Percentiles rank a stretch among this genome's conserved stretches.
phyloP scores from a whole-genome alignment of 345 rosid genomes.

The Jatropha curcas region DNA sequence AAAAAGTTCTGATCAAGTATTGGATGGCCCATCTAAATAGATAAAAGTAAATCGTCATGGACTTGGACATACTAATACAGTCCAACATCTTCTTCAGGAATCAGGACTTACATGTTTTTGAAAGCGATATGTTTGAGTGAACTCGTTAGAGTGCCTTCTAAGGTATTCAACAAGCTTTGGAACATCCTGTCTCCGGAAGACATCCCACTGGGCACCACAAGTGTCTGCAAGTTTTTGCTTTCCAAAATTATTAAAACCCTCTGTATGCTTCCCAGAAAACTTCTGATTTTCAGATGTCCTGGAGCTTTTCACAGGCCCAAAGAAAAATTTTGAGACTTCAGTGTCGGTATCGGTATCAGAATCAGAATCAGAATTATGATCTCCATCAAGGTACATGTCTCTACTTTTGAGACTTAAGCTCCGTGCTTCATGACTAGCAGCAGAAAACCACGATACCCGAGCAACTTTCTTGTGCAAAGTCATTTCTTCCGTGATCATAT shows the following conservation, averaged over 20 bases:
- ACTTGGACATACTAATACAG: conserved; percentile 9
- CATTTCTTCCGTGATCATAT: conserved; percentile 35
- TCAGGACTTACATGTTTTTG: conserved; percentile 53
- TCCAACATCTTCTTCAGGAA: conserved; percentile 2
- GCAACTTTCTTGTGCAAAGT: conserved; percentile 34
- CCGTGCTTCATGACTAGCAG: conserved; percentile 27
- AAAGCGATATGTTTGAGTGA: conserved; percentile 36
- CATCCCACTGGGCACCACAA: conserved; percentile 91
- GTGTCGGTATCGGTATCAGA: conserved; percentile 47
- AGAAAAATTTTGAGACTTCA: conserved; percentile 39
- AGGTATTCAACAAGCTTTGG: conserved; percentile 79
- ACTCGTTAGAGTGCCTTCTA: conserved; percentile 60
- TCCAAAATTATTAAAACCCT: conserved; percentile 28
- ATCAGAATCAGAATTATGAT: conserved; percentile 38
- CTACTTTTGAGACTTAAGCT: conserved; percentile 22
- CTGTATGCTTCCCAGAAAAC: conserved; percentile 30
- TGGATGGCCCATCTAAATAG: conserved; percentile 72
- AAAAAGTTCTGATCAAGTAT: conserved; percentile 80
- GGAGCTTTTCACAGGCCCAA: conserved; percentile 29
- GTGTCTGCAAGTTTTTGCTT: conserved; percentile 40
- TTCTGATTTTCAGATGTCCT: conserved; percentile 37
- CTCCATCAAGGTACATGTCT: conserved; percentile 31
- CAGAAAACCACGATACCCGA: conserved; percentile 41
- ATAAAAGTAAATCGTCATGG: conserved; percentile 16
- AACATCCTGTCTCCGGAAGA: conserved; percentile 85